phyloP scores from a whole-genome alignment of 129 eudicot species.

The Tagetes erecta region DNA sequence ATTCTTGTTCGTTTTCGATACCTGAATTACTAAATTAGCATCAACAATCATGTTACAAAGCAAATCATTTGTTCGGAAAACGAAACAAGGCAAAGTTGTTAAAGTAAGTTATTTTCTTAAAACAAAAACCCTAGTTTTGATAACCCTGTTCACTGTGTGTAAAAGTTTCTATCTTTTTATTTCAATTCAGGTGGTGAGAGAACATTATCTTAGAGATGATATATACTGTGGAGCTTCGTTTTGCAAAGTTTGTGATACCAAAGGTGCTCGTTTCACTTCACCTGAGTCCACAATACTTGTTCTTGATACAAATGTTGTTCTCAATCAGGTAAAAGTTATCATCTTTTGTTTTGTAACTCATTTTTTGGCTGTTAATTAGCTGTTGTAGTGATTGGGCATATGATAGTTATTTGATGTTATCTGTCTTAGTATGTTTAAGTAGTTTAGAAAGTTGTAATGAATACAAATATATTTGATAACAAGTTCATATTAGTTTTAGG shows the following conservation, averaged over 20 bases:
- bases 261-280: slow-evolving; percentile 57
- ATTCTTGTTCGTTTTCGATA: not conserved
- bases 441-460: not conserved
- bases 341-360: not conserved
- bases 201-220: slow-evolving; percentile 90
- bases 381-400: not conserved
- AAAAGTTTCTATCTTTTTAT: not conserved
- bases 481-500: slow-evolving; percentile 1
- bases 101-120: slow-evolving; percentile 46
- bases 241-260: slow-evolving; percentile 65
- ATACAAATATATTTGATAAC: not conserved
- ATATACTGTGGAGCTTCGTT: slow-evolving; percentile 82
- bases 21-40: slow-evolving; percentile 9
- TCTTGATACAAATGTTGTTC: slow-evolving; percentile 87
- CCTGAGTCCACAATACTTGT: slow-evolving; percentile 52
- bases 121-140: slow-evolving; percentile 19
- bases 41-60: slow-evolving; percentile 62
- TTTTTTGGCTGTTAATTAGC: not conserved
- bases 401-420: not conserved
- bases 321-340: slow-evolving; percentile 63
- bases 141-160: slow-evolving; percentile 15
- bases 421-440: not conserved
- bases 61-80: slow-evolving; percentile 78
- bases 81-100: slow-evolving; percentile 72
- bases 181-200: slow-evolving; percentile 65